A percentile compares a stretch with the other conserved stretches of the same genome.
phyloP scores from a whole-genome alignment of 1,139 yeast species.

The Suhomyces bribrorum region DNA sequence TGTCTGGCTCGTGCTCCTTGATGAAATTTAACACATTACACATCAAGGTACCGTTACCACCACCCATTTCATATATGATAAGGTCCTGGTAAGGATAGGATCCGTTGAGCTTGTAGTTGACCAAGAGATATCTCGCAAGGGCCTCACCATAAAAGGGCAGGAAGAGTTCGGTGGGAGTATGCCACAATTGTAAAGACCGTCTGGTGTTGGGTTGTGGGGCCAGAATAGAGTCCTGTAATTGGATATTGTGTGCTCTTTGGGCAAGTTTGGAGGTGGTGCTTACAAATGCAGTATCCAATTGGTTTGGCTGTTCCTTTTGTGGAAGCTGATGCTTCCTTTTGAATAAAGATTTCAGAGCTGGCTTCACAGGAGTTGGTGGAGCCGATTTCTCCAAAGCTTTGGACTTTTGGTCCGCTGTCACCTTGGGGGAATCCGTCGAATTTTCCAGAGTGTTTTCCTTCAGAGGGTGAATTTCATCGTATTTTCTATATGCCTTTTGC shows the following conservation, averaged over 20 bases:
- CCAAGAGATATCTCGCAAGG: conserved; percentile 68
- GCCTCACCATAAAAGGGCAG: conserved; percentile 86
- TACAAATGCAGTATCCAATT: conserved; percentile 7
- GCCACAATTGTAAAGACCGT: conserved; percentile 74
- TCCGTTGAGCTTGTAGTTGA: conserved; percentile 67
- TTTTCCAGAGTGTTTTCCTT: too few relatives aligned
- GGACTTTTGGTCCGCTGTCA: too few relatives aligned
- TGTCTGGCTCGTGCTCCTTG: conserved; percentile 64
- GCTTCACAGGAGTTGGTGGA: neutral
- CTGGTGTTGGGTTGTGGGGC: conserved; percentile 20
- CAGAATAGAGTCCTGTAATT: conserved; percentile 27
- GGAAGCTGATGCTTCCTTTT: conserved; percentile 48
- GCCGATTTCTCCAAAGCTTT: neutral
- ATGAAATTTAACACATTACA: conserved; percentile 70
- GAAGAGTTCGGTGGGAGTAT: conserved; percentile 85
- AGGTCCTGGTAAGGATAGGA: conserved; percentile 62
- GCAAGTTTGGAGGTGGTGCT: conserved; percentile 28
- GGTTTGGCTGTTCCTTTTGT: conserved; percentile 1
- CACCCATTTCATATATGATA: conserved; percentile 84
- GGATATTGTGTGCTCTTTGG: conserved; percentile 32
- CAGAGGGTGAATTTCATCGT: conserved; percentile 36
- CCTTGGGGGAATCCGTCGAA: too few relatives aligned
- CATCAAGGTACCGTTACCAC: conserved; percentile 90
- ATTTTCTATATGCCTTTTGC: conserved; percentile 64
- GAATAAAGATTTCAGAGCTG: conserved; percentile 8